Evolutionary conservation across 331 rosid species (phyloP), one percentile per base, ranked within the genome.

Genomic region (Quercus lobata): DNA sequence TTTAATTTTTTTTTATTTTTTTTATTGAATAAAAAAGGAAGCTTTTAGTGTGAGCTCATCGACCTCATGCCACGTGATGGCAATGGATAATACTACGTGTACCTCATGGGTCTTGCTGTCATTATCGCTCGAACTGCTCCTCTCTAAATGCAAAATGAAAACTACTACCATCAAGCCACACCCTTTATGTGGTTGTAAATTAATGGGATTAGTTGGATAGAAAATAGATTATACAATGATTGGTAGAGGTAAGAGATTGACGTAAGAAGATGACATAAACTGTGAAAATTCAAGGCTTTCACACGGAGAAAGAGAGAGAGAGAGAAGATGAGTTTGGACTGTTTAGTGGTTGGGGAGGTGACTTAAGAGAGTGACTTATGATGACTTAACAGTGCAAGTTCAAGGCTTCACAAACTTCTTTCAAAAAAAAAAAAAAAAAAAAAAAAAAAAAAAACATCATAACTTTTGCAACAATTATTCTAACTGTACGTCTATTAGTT

Each of bases 281-380:
- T 35, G 2, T 35, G 77, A 79, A 35, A 35, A 1, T 35, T 35
- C 41, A 35, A 6, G 41, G 41, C 41, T 35, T 35, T 35, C 41
- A 1, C 41, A 34, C 41, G 1, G 41, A 34, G 41, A 34, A 6
- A 6, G 41, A 7, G 8, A 34, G 41, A 35, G 9, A 35, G 41
- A 1, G 41, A 35, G 8, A 35, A 6, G 41, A 35, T 57, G 78
- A 6, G 82, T 72, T 83, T 29, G 58, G 70, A 76, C 54, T 73
- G 81, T 81, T 83, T 71, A 77, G 86, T 78, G 91, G 85, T 75
- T 72, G 84, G 41, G 76, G 87, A 90, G 86, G 83, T 81, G 66
- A 70, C 71, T 55, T 84, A 41, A 78, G 87, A 84, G 77, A 89
- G 85, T 68, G 83, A 75, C 41, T 35, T 34, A 34, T 34, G 75